These are phyloP conservation scores for Globisporangium splendens DNA, from an alignment of 352 stramenopile species.

Conservation along the genomic window DNA sequence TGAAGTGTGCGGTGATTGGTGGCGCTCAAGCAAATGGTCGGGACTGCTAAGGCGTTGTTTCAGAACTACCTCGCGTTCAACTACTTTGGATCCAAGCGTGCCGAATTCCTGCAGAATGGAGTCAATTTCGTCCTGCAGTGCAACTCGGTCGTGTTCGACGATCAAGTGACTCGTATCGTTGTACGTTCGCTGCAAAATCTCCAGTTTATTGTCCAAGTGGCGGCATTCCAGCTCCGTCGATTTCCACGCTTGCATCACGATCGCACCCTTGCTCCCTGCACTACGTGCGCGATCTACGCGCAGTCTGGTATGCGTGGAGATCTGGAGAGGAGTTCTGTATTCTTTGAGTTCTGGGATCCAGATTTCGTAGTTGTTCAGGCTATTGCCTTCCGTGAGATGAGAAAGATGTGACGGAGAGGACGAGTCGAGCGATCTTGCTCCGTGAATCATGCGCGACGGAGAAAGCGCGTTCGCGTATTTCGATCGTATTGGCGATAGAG, in stretches of 20 bases:
- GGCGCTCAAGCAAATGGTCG: neutral
- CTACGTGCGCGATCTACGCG: constrained; percentile 17
- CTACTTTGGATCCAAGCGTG: constrained; percentile 1
- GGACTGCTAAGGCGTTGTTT: neutral
- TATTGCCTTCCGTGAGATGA: neutral
- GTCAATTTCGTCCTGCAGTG: constrained; percentile 13
- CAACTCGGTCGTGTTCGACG: constrained; percentile 8
- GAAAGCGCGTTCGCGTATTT: constrained; percentile 5
- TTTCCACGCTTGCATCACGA: neutral
- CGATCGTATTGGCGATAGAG: constrained; percentile 9
- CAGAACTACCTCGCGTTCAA: neutral
- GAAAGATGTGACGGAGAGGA: neutral
- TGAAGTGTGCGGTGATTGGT: too few relatives aligned
- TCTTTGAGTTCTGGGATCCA: constrained; percentile 23
- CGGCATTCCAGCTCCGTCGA: constrained; percentile 4
- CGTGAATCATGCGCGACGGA: neutral
- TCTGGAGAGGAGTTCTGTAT: constrained; percentile 32
- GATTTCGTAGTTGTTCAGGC: constrained; percentile 13
- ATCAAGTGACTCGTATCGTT: constrained; percentile 10
- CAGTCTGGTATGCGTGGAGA: constrained; percentile 30
- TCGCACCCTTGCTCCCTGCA: neutral
- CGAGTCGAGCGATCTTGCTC: neutral
- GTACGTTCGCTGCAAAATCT: constrained; percentile 10
- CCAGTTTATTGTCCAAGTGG: constrained; percentile 7
- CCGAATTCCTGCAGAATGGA: constrained; percentile 8